Evolutionary conservation across 192 early-diverging fungal species (phyloP).

Genomic region (Podila verticillata): DNA sequence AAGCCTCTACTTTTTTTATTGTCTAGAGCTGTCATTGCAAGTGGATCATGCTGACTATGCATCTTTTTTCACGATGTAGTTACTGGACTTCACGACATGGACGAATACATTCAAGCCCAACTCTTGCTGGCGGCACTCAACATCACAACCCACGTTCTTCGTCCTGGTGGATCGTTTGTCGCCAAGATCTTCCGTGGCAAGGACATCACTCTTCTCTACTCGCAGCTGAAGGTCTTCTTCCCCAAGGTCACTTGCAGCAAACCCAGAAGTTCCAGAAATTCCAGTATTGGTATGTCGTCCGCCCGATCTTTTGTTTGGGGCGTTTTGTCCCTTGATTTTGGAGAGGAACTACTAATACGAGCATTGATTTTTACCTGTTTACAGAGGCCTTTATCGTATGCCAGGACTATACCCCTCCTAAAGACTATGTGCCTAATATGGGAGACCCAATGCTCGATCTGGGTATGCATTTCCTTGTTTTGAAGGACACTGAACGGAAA

Average conservation of each 20-base stretch:
- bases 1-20: constrained; percentile 20
- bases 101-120: constrained; percentile 99
- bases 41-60: not conserved
- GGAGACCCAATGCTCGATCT: constrained; percentile 88
- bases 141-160: constrained; percentile 94
- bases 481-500: not conserved
- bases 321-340: not conserved
- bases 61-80: constrained; percentile 56
- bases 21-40: not conserved
- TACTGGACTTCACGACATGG: constrained; percentile 97
- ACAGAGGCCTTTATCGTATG: constrained; percentile 94
- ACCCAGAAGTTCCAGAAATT: constrained; percentile 93
- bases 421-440: constrained; percentile 89
- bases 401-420: constrained; percentile 87
- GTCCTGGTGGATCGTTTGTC: constrained; percentile 92
- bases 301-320: not conserved
- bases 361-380: not conserved
- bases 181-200: constrained; percentile 98
- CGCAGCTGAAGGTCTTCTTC: constrained; percentile 94
- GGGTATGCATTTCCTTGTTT: constrained; percentile 34
- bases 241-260: constrained; percentile 90
- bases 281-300: constrained; percentile 71
- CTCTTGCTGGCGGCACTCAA: constrained; percentile 94
- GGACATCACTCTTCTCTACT: constrained; percentile 91
- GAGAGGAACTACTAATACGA: not conserved